phyloP scores from a whole-genome alignment of 345 rosid species.

The Hypericum androsaemum region DNA sequence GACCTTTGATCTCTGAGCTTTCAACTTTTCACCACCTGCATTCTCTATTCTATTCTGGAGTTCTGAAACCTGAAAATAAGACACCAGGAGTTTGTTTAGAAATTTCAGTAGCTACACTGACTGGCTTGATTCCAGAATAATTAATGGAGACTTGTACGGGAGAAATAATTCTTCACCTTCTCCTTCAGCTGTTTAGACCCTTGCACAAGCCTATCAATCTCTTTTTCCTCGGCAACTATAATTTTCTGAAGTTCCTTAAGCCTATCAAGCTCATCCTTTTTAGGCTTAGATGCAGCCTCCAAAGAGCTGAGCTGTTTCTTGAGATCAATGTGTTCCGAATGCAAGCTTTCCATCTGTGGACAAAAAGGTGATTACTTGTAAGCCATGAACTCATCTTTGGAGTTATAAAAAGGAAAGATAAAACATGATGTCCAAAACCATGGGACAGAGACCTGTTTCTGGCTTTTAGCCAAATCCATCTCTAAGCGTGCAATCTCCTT shows the following conservation, averaged over 20 bases:
- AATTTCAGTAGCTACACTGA: neutral
- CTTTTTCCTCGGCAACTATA: constrained; percentile 53
- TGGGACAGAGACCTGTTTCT: constrained; percentile 51
- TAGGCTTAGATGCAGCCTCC: constrained; percentile 74
- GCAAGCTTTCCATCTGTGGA: constrained; percentile 72
- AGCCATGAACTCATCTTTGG: neutral
- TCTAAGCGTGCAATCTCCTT: constrained; percentile 47
- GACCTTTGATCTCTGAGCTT: constrained; percentile 72
- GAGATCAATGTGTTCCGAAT: constrained; percentile 55
- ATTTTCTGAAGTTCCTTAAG: constrained; percentile 53
- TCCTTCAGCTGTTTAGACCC: constrained; percentile 77
- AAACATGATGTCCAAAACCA: neutral
- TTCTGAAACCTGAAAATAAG: constrained; percentile 48
- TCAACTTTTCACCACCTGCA: constrained; percentile 76
- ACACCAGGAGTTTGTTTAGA: neutral
- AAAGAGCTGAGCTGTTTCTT: constrained; percentile 70
- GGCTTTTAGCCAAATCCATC: constrained; percentile 85
- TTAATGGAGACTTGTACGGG: neutral
- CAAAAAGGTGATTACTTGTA: neutral
- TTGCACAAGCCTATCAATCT: constrained; percentile 48
- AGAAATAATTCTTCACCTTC: constrained; percentile 31
- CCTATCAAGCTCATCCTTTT: constrained; percentile 56
- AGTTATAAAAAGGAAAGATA: constrained; percentile 2
- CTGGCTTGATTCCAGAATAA: constrained; percentile 1
- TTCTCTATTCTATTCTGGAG: constrained; percentile 86